These are phyloP conservation scores for Dittrichia graveolens DNA, from an alignment of 129 eudicot species.

Conservation along the genomic window DNA sequence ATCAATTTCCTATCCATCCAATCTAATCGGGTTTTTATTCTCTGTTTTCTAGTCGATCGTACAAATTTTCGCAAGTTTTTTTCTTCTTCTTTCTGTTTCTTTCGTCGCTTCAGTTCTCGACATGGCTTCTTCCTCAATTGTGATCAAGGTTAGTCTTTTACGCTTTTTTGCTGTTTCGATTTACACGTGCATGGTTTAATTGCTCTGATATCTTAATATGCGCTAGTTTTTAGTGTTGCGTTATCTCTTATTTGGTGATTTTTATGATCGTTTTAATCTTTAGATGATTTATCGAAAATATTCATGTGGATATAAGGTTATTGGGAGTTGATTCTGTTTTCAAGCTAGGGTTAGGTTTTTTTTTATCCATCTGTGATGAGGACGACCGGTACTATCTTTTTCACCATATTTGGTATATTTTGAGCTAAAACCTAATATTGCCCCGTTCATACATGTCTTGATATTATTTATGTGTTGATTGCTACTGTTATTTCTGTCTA, in stretches of 20 bases:
- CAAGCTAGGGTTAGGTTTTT: constrained; percentile 39
- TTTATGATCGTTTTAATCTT: constrained; percentile 14
- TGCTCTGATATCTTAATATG: background rate
- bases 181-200: background rate
- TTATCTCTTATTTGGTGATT: background rate
- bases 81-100: background rate
- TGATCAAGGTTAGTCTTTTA: constrained; percentile 38
- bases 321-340: background rate
- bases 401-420: background rate
- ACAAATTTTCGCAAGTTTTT: constrained; percentile 11
- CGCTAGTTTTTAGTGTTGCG: background rate
- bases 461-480: background rate
- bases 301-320: background rate
- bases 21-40: constrained; percentile 6
- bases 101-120: constrained; percentile 31
- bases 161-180: background rate
- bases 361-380: background rate
- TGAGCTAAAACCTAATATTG: background rate
- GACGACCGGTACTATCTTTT: background rate
- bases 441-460: background rate
- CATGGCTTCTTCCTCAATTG: constrained; percentile 40
- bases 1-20: constrained; percentile 9
- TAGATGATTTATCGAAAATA: background rate
- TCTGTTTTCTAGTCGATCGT: background rate
- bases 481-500: too few relatives aligned